Percentiles rank a stretch among this genome's conserved stretches.
These are phyloP conservation scores for Podospora appendiculata DNA, from an alignment of 495 filamentous ascomycete genomes.

Conservation along the genomic window DNA sequence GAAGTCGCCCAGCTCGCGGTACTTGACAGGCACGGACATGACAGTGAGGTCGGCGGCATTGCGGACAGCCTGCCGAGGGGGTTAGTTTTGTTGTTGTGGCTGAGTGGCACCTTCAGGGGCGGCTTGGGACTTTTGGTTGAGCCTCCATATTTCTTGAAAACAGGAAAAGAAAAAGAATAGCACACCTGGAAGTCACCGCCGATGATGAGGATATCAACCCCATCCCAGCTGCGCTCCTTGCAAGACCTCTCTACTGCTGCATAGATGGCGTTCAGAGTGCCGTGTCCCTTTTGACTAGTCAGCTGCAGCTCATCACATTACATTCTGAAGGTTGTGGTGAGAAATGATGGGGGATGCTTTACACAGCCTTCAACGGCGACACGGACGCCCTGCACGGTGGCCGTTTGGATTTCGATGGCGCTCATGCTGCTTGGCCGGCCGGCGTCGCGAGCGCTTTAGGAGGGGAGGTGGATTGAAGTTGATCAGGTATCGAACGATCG, in stretches of 20 bases:
- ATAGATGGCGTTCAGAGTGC: slow-evolving; percentile 85
- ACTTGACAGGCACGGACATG: slow-evolving; percentile 82
- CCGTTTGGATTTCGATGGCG: no score
- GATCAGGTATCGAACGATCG: no score
- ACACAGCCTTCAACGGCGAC: slow-evolving; percentile 76
- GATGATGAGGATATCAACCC: slow-evolving; percentile 77
- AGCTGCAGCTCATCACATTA: slow-evolving; percentile 1
- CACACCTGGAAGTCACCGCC: slow-evolving; percentile 82
- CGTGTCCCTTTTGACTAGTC: slow-evolving; percentile 62
- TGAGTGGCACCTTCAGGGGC: not conserved
- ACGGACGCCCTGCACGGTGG: slow-evolving; percentile 31
- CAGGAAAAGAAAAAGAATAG: not conserved
- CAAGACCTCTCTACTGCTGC: slow-evolving; percentile 57
- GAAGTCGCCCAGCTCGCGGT: slow-evolving; percentile 78
- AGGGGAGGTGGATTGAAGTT: no score
- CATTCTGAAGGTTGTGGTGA: not conserved
- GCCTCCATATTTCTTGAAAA: no score
- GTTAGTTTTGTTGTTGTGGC: slow-evolving; percentile 13
- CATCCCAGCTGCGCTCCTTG: slow-evolving; percentile 60
- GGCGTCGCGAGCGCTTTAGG: no score
- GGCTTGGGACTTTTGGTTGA: no score
- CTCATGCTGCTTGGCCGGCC: no score
- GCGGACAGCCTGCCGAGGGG: slow-evolving; percentile 56
- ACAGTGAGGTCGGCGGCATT: slow-evolving; percentile 79
- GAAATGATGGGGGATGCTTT: slow-evolving; percentile 20